Evolutionary conservation across 2,329 filamentous ascomycete genomes (phyloP), one percentile per base, ranked within the genome.

Genomic region (Beauveria brongniartii): DNA sequence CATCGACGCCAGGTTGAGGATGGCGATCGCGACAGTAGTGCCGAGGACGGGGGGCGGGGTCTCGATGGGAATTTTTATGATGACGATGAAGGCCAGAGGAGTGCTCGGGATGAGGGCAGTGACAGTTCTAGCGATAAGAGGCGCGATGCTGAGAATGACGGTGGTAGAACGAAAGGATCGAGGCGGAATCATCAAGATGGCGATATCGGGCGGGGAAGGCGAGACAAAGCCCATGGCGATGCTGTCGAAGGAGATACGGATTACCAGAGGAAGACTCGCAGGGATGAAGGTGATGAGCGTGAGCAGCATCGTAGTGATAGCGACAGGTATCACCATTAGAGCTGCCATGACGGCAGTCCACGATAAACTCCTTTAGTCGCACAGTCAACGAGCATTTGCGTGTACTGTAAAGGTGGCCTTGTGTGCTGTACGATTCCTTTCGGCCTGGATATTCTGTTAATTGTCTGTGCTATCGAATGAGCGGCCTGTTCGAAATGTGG

Each of bases 1-100:
- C 71, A 72, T 28, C 71, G 69, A 28, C 68, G 69, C 37, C 67
- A 44, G 16, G 54, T 65, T 46, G 66, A 69, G 20, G 67, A 65
- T 47, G 67, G 71, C 7, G 69, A 70, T 10, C 67, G 65, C 24
- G 69, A 66, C 56, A 64, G 64, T 44, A 58, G 59, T 9, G 66
- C 67, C 18, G 67, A 71, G 20, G 67, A 68, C 26, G 61, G 70
- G 9, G 20, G 10, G 5, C 40, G 50, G 1, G 50, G n/a, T 20
- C 24, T 22, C 40, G 20, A 14, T 22, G 16, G 9, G 12, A 43
- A 47, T 5, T 5, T 47, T 30, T 14, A 22, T n/a, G 41, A 26
- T n/a, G 41, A 20, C 20, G 8, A 37, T 20, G 41, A 9, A 20
- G 14, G 40, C 20, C 26, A 8, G 6, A 7, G 18, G 20, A 16